Evolutionary conservation across 495 filamentous ascomycete genomes (phyloP).

Genomic region (Aspergillus wentii): DNA sequence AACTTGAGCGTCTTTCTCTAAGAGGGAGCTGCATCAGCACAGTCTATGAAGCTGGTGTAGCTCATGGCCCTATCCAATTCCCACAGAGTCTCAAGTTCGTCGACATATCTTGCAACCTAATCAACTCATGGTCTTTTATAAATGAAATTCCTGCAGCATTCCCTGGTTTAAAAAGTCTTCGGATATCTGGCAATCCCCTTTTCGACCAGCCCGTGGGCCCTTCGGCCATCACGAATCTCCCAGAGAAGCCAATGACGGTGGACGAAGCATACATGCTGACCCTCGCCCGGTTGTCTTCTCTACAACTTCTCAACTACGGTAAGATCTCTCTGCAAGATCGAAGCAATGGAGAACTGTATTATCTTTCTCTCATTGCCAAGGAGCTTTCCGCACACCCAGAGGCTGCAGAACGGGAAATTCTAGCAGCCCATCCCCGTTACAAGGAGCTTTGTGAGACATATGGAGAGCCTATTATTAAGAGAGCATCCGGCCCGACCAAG

Average conservation of each 20-base stretch:
- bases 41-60: slow-evolving; percentile 8
- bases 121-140: slow-evolving; percentile 67
- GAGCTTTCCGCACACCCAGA: slow-evolving; percentile 60
- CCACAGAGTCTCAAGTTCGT: slow-evolving; percentile 49
- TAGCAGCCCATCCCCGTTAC: slow-evolving; percentile 64
- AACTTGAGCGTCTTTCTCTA: slow-evolving; percentile 49
- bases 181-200: slow-evolving; percentile 80
- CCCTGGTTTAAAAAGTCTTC: slow-evolving; percentile 61
- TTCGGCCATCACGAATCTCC: slow-evolving; percentile 24
- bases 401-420: slow-evolving; percentile 45
- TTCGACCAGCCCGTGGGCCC: slow-evolving; percentile 53
- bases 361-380: slow-evolving; percentile 73
- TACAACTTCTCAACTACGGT: slow-evolving; percentile 74
- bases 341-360: slow-evolving; percentile 85
- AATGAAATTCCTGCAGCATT: slow-evolving; percentile 60
- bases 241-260: slow-evolving; percentile 44
- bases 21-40: slow-evolving; percentile 39
- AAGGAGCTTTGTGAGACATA: slow-evolving; percentile 66
- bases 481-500: slow-evolving; percentile 14
- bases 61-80: slow-evolving; percentile 29
- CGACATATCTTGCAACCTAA: slow-evolving; percentile 75
- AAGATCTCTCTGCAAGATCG: slow-evolving; percentile 67
- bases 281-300: slow-evolving; percentile 63
- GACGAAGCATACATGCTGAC: slow-evolving; percentile 87
- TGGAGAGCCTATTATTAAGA: slow-evolving; percentile 56